These are phyloP conservation scores for Arabidopsis suecica DNA, from an alignment of 345 rosid genomes.

Conservation along the genomic window DNA sequence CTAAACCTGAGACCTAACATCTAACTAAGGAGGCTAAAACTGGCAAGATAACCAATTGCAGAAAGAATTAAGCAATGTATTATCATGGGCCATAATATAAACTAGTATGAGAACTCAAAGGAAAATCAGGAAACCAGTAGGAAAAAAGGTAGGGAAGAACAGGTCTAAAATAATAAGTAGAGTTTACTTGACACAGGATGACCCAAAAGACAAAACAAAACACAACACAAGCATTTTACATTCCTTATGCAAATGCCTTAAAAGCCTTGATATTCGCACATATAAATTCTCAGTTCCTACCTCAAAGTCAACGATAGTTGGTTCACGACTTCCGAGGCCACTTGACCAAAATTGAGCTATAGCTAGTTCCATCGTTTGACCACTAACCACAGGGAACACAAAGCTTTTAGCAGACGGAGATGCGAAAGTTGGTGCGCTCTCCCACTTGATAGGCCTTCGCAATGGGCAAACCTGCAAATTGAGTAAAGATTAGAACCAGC, in stretches of 20 bases:
- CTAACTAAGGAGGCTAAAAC: slow-evolving; percentile 21
- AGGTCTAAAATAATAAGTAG: slow-evolving; percentile 20
- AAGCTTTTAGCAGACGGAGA: slow-evolving; percentile 85
- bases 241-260: slow-evolving; percentile 11
- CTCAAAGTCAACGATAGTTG: slow-evolving; percentile 87
- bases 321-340: slow-evolving; percentile 92
- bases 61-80: slow-evolving; percentile 12
- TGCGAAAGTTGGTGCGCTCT: slow-evolving; percentile 69
- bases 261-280: not conserved
- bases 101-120: slow-evolving; percentile 15
- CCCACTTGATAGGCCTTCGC: slow-evolving; percentile 94
- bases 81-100: slow-evolving; percentile 11
- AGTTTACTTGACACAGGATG: slow-evolving; percentile 8
- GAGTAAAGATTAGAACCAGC: slow-evolving; percentile 45
- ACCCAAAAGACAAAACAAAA: slow-evolving; percentile 12
- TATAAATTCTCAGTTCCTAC: slow-evolving; percentile 50
- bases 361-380: slow-evolving; percentile 92
- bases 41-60: slow-evolving; percentile 9
- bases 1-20: slow-evolving; percentile 24
- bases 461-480: slow-evolving; percentile 82
- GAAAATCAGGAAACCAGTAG: slow-evolving; percentile 17
- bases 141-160: slow-evolving; percentile 9
- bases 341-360: slow-evolving; percentile 99
- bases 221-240: slow-evolving; percentile 19
- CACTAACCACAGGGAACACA: slow-evolving; percentile 79